Base-by-base conservation (phyloP, 2,329 filamentous ascomycete species). In the Aspergillus sp. region DNA sequence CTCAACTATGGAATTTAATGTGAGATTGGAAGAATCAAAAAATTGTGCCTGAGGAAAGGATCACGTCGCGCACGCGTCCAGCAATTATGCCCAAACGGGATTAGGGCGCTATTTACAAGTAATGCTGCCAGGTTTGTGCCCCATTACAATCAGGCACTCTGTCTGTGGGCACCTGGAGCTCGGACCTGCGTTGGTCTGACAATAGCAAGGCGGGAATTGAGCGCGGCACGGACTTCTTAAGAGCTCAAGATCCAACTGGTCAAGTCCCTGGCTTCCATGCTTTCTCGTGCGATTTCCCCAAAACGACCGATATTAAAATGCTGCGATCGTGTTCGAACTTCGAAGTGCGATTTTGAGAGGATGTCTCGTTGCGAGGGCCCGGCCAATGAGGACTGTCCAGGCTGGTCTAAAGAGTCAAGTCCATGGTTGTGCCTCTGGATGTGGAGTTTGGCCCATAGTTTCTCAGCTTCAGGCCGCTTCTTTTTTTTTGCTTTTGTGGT, bases 351-450 rank as follows among this genome's bases (percentile, higher is more conserved):
- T 37, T 37, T 37, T 5, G 13, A 37, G 6, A 15, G 15, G 12
- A 37, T 34, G 17, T 48, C n/a, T 9, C 22, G 40, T 34, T 42
- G 22, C 34, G 27, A 33, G 24, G 24, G 13, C 9, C 44, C 46
- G 20, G 17, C 53, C 46, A 56, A 50, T 56, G 37, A 42, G 42
- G 20, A 11, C 44, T 56, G 27, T 39, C 17, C n/a, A 13, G 15
- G n/a, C 33, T 5, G 8, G 40, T 17, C 34, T 24, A 8, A 11
- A 33, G 46, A 42, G 17, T 24, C 24, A 50, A 51, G 46, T 34
- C 47, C 54, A 51, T 51, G 54, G 54, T 45, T 56, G 24, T 44
- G 40, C 39, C 45, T 49, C 37, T 55, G 39, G 24, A 20, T n/a
- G 54, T 56, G 54, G 54, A 56, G 40, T 37, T 42, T 24, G 30